Evolutionary conservation across 2,329 filamentous ascomycete species (phyloP), one percentile per base, ranked within the genome.

Genomic region (Rosellinia necatrix): DNA sequence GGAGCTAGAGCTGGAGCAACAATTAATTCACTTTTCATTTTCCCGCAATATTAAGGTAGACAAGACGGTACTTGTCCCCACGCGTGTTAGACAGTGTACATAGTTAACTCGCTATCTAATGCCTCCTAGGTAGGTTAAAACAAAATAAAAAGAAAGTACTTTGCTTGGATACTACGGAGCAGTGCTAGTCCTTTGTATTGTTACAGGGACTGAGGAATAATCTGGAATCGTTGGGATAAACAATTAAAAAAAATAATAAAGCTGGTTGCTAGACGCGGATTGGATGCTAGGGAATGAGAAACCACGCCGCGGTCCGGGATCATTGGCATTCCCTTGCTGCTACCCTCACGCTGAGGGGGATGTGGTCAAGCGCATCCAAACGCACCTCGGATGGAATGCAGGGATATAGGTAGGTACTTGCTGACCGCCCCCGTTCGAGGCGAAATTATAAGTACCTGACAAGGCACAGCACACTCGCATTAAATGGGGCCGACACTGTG

Each of bases 211-310:
- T 54, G 57, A 54, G 56, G 49, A 59, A 49, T 49, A 58, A 55
- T 50, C 54, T 40, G 56, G 27, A 58, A 62, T 57, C 34, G 57
- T 42, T 50, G 53, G 49, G 50, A 57, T 60, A 60, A 57, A 57
- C 53, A 60, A 57, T 53, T 30, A 43, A 43, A 17, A 29, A 47
- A 57, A 42, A 53, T 24, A 47, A 46, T 32, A 29, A 49, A 58
- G 51, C 58, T 53, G 58, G 60, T 59, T 63, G 58, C 56, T 54
- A 52, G 58, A 50, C 58, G 63, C 62, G 61, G 65, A 66, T 64
- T 64, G 53, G 63, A 50, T 56, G 53, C 58, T 60, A 57, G 52
- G 46, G 55, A 48, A 49, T 47, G 24, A 57, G 49, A 57, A 55
- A 55, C 42, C 46, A 51, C 49, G 50, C 54, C 50, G 53, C 41